Conservation (phyloP, 768 basidiomycete species). For the Amanita molliuscula region DNA sequence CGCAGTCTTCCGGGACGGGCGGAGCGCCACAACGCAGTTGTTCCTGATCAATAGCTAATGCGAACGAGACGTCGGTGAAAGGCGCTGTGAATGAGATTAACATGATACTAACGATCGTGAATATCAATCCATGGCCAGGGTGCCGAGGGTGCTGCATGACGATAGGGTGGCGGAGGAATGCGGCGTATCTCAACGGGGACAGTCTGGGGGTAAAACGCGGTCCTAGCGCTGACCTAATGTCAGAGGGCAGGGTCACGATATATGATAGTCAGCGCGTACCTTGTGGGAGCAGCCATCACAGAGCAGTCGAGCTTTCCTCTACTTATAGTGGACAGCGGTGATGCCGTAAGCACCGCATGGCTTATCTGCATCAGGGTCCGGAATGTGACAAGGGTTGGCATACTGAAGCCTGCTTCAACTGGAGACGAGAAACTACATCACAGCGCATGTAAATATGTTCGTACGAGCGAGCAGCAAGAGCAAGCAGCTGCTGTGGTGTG, state of each 20-base stretch:
- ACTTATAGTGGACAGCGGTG: not conserved
- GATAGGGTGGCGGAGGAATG: constrained; percentile 28
- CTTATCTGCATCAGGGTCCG: not conserved
- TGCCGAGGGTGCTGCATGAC: constrained; percentile 35
- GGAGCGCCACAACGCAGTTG: constrained; percentile 21
- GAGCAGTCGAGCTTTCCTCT: not conserved
- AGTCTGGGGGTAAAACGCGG: not conserved
- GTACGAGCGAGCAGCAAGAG: not conserved
- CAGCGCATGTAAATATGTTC: not conserved
- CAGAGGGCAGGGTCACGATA: not conserved
- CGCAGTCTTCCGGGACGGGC: constrained; percentile 26
- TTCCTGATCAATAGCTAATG: constrained; percentile 22
- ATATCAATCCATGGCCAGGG: constrained; percentile 39
- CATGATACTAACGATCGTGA: constrained; percentile 21
- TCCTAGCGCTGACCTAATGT: not conserved
- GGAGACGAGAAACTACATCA: not conserved
- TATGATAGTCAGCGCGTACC: not conserved
- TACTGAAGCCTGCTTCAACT: not conserved
- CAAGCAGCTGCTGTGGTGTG: not conserved
- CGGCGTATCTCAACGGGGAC: not conserved
- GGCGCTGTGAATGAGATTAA: not conserved
- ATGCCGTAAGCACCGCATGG: not conserved
- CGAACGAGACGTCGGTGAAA: not conserved
- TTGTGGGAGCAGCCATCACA: not conserved
- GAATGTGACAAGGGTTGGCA: not conserved